A percentile compares a stretch with the other conserved stretches of the same genome.
Evolutionary conservation across 2,329 filamentous ascomycete genomes (phyloP).

Genomic region (Nigrospora osmanthi): DNA sequence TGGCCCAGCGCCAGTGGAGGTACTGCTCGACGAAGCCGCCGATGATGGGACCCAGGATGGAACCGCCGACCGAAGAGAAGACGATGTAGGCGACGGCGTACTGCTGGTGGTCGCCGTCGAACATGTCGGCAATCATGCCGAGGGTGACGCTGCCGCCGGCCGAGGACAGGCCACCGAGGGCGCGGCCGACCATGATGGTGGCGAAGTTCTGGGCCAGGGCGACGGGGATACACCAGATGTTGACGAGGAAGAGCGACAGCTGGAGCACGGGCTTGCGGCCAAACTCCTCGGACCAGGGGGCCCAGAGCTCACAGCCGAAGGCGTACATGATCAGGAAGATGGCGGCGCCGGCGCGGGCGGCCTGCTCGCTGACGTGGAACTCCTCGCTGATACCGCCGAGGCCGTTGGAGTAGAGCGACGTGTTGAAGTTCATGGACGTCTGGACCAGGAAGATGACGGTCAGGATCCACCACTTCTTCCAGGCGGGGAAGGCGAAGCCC

Average conservation of each 20-base stretch:
- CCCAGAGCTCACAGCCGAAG: slow-evolving; percentile 84
- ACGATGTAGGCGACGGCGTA: slow-evolving; percentile 71
- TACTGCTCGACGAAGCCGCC: slow-evolving; percentile 67
- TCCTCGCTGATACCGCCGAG: slow-evolving; percentile 57
- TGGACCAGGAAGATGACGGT: slow-evolving; percentile 68
- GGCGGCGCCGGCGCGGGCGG: slow-evolving; percentile 65
- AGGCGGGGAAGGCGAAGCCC: slow-evolving; percentile 50
- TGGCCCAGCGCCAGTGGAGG: slow-evolving; percentile 58
- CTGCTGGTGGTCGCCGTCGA: slow-evolving; percentile 63
- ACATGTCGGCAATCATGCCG: slow-evolving; percentile 70
- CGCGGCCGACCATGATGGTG: slow-evolving; percentile 61
- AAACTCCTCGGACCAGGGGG: slow-evolving; percentile 78
- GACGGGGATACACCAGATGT: slow-evolving; percentile 68
- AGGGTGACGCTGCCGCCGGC: slow-evolving; percentile 67
- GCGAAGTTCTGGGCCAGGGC: slow-evolving; percentile 67
- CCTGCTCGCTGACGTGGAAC: slow-evolving; percentile 60
- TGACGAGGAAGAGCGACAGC: slow-evolving; percentile 65
- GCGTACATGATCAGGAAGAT: slow-evolving; percentile 75
- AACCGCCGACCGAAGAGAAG: slow-evolving; percentile 72
- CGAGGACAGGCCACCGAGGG: slow-evolving; percentile 61
- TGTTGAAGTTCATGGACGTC: slow-evolving; percentile 75
- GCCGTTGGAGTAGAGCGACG: slow-evolving; percentile 65
- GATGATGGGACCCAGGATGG: slow-evolving; percentile 69
- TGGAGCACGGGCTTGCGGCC: slow-evolving; percentile 72
- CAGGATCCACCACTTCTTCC: slow-evolving; percentile 67